A percentile compares a stretch with the other conserved stretches of the same genome.
These are phyloP conservation scores for Fusarium agapanthi DNA, from an alignment of 2,329 filamentous ascomycete species.

Conservation along the genomic window DNA sequence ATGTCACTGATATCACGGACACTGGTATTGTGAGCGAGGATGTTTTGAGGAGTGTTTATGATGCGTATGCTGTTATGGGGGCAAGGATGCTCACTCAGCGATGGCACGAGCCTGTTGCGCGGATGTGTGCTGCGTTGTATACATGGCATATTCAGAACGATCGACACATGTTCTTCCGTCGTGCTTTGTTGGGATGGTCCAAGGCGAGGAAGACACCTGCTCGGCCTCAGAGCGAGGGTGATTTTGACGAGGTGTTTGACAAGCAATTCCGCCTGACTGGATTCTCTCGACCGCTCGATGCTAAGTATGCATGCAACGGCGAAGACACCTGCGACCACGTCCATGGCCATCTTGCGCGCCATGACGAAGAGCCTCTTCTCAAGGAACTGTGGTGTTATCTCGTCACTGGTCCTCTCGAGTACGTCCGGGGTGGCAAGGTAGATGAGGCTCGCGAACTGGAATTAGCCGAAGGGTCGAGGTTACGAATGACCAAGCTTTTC, in stretches of 20 bases:
- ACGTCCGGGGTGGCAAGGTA: constrained; percentile 22
- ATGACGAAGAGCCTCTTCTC: constrained; percentile 22
- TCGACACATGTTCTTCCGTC: constrained; percentile 45
- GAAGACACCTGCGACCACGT: constrained; percentile 32
- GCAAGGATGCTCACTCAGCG: constrained; percentile 44
- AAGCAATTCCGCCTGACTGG: constrained; percentile 41
- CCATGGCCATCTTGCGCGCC: not conserved
- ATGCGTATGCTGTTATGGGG: constrained; percentile 34
- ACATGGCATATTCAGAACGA: constrained; percentile 47
- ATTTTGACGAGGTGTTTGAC: constrained; percentile 46
- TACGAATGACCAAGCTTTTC: constrained; percentile 38
- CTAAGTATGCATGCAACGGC: constrained; percentile 23
- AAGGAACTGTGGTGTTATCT: constrained; percentile 32
- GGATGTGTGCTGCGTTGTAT: constrained; percentile 45
- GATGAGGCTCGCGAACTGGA: constrained; percentile 18
- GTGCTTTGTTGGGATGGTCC: constrained; percentile 42
- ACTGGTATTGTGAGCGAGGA: constrained; percentile 30
- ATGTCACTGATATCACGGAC: constrained; percentile 34
- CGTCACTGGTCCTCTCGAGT: constrained; percentile 23
- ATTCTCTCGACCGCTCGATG: constrained; percentile 35
- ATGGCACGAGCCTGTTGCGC: constrained; percentile 45
- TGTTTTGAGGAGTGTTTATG: constrained; percentile 28
- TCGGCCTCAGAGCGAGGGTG: constrained; percentile 38
- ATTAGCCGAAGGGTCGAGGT: constrained; percentile 25
- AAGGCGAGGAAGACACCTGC: constrained; percentile 42